Conservation (phyloP, 371 early-diverging fungal species). For the Actinomortierella wolfii region DNA sequence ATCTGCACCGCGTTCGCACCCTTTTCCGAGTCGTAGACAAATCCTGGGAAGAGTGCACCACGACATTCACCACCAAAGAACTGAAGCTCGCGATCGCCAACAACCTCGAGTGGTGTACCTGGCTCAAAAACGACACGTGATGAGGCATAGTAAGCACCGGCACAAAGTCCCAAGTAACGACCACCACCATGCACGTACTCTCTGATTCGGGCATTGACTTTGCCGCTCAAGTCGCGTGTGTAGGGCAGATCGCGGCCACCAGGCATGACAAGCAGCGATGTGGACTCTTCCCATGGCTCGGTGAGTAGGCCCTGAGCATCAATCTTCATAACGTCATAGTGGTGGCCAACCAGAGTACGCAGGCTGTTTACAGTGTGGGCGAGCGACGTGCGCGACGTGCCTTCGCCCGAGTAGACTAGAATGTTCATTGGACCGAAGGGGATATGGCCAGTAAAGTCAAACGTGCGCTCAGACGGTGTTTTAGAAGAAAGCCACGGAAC, state of each 20-base stretch:
- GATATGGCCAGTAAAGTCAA: too few species aligned
- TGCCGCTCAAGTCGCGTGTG: slow-evolving; percentile 66
- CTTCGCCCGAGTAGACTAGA: slow-evolving; percentile 83
- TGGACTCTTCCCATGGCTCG: slow-evolving; percentile 88
- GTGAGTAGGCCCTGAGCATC: slow-evolving; percentile 66
- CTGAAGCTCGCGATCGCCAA: slow-evolving; percentile 72
- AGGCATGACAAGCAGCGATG: slow-evolving; percentile 85
- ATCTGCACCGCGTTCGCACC: slow-evolving; percentile 53
- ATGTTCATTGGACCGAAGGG: slow-evolving; percentile 67
- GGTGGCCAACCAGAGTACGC: slow-evolving; percentile 69
- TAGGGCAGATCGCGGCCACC: slow-evolving; percentile 92
- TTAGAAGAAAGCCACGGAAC: background rate
- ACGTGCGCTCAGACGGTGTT: too few species aligned
- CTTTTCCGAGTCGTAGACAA: slow-evolving; percentile 78
- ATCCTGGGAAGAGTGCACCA: slow-evolving; percentile 80
- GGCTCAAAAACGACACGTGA: slow-evolving; percentile 78
- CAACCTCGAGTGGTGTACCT: slow-evolving; percentile 65
- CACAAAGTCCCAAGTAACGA: slow-evolving; percentile 90
- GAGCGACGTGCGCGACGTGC: slow-evolving; percentile 71
- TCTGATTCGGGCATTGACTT: slow-evolving; percentile 62
- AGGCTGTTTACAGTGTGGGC: slow-evolving; percentile 70
- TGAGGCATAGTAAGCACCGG: slow-evolving; percentile 89
- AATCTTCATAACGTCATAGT: slow-evolving; percentile 86
- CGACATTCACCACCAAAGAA: slow-evolving; percentile 75
- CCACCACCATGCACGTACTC: slow-evolving; percentile 83